A percentile compares a stretch with the other conserved stretches of the same genome.
Conservation (phyloP, 2,329 filamentous ascomycete genomes). For the Monilinia fructicola region DNA sequence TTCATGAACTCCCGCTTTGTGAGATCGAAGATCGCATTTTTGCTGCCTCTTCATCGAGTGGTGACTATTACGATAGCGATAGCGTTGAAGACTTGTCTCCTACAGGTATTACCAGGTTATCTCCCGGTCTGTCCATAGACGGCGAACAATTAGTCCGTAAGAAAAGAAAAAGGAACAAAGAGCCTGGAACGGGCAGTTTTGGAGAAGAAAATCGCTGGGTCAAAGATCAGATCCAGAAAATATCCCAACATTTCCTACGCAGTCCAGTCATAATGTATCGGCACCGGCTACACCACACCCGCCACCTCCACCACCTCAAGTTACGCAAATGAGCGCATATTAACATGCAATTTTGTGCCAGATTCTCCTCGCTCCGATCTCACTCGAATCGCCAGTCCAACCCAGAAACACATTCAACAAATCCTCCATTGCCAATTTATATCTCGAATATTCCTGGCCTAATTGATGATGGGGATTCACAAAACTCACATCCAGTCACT, state of each 20-base stretch:
- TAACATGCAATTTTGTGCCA: background rate
- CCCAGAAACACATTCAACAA: background rate
- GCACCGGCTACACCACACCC: background rate
- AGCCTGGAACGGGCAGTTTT: too few species aligned
- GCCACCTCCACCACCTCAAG: background rate
- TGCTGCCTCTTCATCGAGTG: background rate
- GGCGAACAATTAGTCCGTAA: too few species aligned
- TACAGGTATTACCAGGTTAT: background rate
- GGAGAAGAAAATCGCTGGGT: too few species aligned
- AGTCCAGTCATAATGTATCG: background rate
- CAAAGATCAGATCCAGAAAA: slow-evolving; percentile 2
- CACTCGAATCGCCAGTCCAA: background rate
- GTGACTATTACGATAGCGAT: background rate
- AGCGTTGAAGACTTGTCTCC: background rate
- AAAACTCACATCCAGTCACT: background rate
- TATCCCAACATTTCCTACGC: background rate
- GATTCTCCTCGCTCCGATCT: background rate
- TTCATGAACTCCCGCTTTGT: background rate
- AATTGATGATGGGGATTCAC: background rate
- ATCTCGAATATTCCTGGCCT: background rate
- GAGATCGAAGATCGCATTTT: background rate
- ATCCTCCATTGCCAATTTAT: background rate
- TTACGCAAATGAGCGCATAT: background rate
- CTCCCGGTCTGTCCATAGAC: too few species aligned
- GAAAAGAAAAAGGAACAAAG: too few species aligned